Evolutionary conservation across 345 rosid genomes (phyloP).

Genomic region (Euclidium syriacum): DNA sequence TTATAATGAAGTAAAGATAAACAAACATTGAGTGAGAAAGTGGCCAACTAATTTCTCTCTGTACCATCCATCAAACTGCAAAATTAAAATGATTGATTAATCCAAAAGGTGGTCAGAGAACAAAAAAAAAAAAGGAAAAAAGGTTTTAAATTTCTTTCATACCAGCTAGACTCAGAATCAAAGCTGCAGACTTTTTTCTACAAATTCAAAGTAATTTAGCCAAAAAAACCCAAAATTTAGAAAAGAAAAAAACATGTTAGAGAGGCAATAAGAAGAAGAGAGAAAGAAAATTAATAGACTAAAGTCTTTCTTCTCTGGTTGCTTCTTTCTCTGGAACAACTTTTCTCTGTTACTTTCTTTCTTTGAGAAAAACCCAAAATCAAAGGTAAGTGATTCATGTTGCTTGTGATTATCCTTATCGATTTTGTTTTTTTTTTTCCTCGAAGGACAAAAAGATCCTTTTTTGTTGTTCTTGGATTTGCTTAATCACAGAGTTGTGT

Average conservation of each 20-base stretch:
- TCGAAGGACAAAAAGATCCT: neutral
- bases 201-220: slow-evolving; percentile 19
- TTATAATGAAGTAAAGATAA: slow-evolving; percentile 31
- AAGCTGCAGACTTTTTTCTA: slow-evolving; percentile 19
- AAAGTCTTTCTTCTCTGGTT: slow-evolving; percentile 17
- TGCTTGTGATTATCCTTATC: slow-evolving; percentile 2
- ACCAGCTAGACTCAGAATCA: slow-evolving; percentile 32
- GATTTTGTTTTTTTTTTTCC: neutral
- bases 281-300: neutral
- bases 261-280: slow-evolving; percentile 13
- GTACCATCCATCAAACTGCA: slow-evolving; percentile 14
- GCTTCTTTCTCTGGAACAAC: slow-evolving; percentile 16
- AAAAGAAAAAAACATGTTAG: neutral
- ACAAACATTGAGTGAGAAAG: slow-evolving; percentile 40
- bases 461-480: neutral
- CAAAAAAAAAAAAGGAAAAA: neutral
- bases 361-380: neutral
- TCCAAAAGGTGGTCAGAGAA: slow-evolving; percentile 26
- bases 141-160: slow-evolving; percentile 8
- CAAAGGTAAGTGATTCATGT: slow-evolving; percentile 20
- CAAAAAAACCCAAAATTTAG: neutral
- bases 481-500: too few relatives aligned
- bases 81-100: slow-evolving; percentile 9
- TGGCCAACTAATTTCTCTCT: slow-evolving; percentile 44
- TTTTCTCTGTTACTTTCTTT: slow-evolving; percentile 17